Percentiles rank a stretch among this genome's conserved stretches.
Evolutionary conservation across 371 early-diverging fungal genomes (phyloP).

Genomic region (Mucor velutinosus): DNA sequence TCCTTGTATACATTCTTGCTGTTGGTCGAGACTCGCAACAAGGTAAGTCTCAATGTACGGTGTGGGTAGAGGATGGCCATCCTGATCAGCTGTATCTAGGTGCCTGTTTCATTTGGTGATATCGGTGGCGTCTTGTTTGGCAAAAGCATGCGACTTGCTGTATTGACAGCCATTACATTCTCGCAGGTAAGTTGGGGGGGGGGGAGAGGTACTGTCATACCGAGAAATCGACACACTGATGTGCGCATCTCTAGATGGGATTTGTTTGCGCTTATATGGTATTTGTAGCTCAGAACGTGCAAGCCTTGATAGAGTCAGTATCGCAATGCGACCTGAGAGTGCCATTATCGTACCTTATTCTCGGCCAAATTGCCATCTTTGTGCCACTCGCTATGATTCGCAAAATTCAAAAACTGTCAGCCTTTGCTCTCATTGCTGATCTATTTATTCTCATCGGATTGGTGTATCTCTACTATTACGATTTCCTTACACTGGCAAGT

Average conservation of each 20-base stretch:
- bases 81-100: not conserved
- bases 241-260: conserved; percentile 57
- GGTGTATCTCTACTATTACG: conserved; percentile 75
- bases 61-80: too few relatives aligned
- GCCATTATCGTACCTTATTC: conserved; percentile 56
- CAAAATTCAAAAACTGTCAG: conserved; percentile 76
- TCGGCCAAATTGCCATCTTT: conserved; percentile 73
- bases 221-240: not conserved
- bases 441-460: conserved; percentile 82
- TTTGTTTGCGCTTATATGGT: conserved; percentile 89
- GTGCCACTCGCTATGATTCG: conserved; percentile 83
- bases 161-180: conserved; percentile 68
- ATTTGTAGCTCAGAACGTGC: conserved; percentile 83
- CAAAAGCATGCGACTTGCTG: conserved; percentile 60
- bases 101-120: conserved; percentile 78
- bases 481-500: conserved; percentile 57
- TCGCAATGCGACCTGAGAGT: conserved; percentile 54
- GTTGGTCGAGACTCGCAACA: conserved; percentile 55
- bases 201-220: too few relatives aligned
- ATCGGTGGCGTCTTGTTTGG: conserved; percentile 78
- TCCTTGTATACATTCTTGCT: conserved; percentile 72
- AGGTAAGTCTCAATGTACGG: not conserved
- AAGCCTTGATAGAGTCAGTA: conserved; percentile 65
- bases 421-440: conserved; percentile 83
- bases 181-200: conserved; percentile 73